Conservation (phyloP, 306 rosid species). For the Vigna angularis region DNA sequence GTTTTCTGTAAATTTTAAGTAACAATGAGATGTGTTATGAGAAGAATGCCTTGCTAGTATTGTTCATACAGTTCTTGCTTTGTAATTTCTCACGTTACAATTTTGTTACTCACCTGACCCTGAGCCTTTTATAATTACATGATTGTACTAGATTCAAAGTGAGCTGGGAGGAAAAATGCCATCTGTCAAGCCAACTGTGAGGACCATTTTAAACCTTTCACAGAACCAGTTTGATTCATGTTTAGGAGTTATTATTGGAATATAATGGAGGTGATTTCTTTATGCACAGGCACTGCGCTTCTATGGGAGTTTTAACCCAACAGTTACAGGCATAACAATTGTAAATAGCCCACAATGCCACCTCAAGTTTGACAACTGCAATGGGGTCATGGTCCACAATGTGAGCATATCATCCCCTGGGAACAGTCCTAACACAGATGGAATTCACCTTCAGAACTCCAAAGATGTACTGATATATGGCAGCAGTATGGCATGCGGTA, state of each 20-base stretch:
- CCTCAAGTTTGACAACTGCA: constrained; percentile 93
- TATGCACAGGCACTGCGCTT: constrained; percentile 82
- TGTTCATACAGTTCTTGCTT: not conserved
- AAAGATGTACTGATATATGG: constrained; percentile 75
- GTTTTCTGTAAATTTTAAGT: no score
- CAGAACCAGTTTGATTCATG: not conserved
- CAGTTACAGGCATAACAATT: constrained; percentile 88
- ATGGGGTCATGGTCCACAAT: constrained; percentile 83
- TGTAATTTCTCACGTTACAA: constrained; percentile 1
- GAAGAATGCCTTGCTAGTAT: not conserved
- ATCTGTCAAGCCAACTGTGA: constrained; percentile 88
- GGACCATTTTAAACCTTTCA: constrained; percentile 46
- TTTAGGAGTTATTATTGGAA: constrained; percentile 36
- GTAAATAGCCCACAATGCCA: constrained; percentile 93
- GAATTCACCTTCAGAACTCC: constrained; percentile 97
- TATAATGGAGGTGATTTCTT: constrained; percentile 36
- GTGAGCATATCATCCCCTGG: constrained; percentile 82
- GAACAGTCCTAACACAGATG: constrained; percentile 91
- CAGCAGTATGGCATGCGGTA: constrained; percentile 85
- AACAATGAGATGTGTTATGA: no score
- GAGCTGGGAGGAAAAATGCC: constrained; percentile 78
- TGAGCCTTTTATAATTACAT: constrained; percentile 35
- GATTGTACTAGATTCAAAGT: constrained; percentile 63
- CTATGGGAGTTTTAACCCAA: constrained; percentile 85
- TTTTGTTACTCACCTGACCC: not conserved